phyloP scores from a whole-genome alignment of 1,139 yeast genomes.

The Candida anutae region DNA sequence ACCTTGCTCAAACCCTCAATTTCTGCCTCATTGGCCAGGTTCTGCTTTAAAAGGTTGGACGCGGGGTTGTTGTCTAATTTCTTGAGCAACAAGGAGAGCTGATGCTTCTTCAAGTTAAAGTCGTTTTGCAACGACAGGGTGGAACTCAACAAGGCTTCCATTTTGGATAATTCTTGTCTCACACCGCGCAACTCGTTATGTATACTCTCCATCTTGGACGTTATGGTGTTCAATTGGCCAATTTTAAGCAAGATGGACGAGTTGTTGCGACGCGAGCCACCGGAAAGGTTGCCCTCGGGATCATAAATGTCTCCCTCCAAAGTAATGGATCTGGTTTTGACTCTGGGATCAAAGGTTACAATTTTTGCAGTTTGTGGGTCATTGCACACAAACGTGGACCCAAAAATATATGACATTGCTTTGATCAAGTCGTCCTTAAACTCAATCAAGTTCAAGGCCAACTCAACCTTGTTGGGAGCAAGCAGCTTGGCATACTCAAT shows the following conservation, averaged over 20 bases:
- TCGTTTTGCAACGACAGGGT: conserved; percentile 60
- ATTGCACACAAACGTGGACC: conserved; percentile 74
- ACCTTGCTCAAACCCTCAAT: conserved; percentile 35
- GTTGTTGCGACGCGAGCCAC: conserved; percentile 73
- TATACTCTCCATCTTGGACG: conserved; percentile 28
- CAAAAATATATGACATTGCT: conserved; percentile 93
- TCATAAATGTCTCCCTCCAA: conserved; percentile 91
- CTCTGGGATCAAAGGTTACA: conserved; percentile 78
- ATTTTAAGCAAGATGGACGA: conserved; percentile 57
- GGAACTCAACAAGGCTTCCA: conserved; percentile 38
- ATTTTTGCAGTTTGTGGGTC: conserved; percentile 84
- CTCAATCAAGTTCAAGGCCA: conserved; percentile 74
- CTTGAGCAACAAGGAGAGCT: conserved; percentile 52
- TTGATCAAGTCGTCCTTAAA: conserved; percentile 61
- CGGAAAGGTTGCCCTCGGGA: conserved; percentile 92
- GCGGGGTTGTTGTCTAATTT: conserved; percentile 58
- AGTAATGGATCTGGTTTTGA: conserved; percentile 82
- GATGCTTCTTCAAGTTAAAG: conserved; percentile 59
- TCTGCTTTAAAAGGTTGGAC: conserved; percentile 44
- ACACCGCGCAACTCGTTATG: conserved; percentile 34
- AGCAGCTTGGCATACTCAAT: conserved; percentile 55
- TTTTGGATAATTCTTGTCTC: conserved; percentile 33
- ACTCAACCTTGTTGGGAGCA: conserved; percentile 79
- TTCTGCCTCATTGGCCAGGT: conserved; percentile 42
- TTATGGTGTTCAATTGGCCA: conserved; percentile 57